Evolutionary conservation across 2,329 filamentous ascomycete genomes (phyloP).

Genomic region (Pseudogymnoascus sp.): DNA sequence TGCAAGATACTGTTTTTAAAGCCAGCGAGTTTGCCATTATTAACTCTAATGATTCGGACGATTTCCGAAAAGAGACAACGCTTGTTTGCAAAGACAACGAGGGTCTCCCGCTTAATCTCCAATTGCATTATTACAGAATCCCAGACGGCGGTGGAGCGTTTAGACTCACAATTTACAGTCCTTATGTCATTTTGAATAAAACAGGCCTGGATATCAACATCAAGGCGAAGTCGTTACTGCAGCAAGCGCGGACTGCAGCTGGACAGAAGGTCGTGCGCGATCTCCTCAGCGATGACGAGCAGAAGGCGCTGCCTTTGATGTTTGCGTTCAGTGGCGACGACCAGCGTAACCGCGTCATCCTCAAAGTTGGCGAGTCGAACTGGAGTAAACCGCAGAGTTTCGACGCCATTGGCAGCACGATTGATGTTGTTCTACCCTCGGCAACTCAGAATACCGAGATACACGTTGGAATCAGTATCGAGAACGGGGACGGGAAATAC

Average conservation of each 20-base stretch:
- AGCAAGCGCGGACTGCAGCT: constrained; percentile 72
- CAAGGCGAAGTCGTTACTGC: constrained; percentile 80
- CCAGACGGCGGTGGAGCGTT: constrained; percentile 92
- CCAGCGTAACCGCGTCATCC: constrained; percentile 76
- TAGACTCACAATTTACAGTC: constrained; percentile 88
- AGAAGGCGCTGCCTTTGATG: constrained; percentile 85
- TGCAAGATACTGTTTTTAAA: constrained; percentile 93
- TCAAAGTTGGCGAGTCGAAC: constrained; percentile 80
- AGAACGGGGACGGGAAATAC: constrained; percentile 92
- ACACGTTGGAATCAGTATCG: constrained; percentile 80
- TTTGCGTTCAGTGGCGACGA: constrained; percentile 88
- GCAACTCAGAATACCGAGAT: constrained; percentile 65
- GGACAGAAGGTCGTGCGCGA: constrained; percentile 59
- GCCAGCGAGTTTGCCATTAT: constrained; percentile 96
- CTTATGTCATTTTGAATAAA: constrained; percentile 91
- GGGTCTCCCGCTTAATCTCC: constrained; percentile 68
- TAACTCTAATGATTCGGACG: constrained; percentile 78
- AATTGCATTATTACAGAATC: constrained; percentile 82
- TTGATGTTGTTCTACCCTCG: constrained; percentile 77
- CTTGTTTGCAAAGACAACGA: constrained; percentile 78
- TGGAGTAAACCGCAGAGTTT: constrained; percentile 99
- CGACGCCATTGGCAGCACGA: constrained; percentile 88
- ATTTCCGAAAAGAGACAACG: constrained; percentile 75
- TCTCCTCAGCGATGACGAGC: constrained; percentile 34
- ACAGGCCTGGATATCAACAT: constrained; percentile 84